These are phyloP conservation scores for Coemansia sp. DNA, from an alignment of 192 early-diverging fungal genomes.

Conservation along the genomic window DNA sequence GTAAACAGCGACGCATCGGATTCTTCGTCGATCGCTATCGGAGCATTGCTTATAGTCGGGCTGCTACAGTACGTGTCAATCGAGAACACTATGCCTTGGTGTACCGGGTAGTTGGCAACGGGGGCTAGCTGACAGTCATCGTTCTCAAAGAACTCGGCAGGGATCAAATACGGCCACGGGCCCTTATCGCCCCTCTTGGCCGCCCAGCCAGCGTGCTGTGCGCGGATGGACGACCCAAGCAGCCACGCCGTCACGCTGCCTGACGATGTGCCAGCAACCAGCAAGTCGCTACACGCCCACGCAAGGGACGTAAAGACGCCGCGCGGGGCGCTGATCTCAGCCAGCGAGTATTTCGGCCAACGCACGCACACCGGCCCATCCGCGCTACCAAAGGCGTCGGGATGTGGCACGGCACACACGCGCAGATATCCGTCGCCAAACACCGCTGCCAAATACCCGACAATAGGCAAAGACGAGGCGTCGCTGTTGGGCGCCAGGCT, in stretches of 20 bases:
- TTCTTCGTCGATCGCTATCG: too few relatives aligned
- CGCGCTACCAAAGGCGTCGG: not conserved
- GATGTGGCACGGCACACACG: constrained; percentile 25
- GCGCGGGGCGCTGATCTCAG: constrained; percentile 21
- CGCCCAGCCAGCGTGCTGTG: constrained; percentile 10
- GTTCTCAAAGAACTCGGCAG: not conserved
- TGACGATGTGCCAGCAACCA: constrained; percentile 31
- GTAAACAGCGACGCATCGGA: constrained; percentile 7
- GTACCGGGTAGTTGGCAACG: constrained; percentile 18
- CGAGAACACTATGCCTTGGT: constrained; percentile 7
- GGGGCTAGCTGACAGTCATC: constrained; percentile 6
- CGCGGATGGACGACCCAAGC: not conserved
- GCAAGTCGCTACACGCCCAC: constrained; percentile 31
- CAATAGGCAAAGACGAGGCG: not conserved
- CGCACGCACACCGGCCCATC: constrained; percentile 14
- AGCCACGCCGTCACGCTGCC: constrained; percentile 30
- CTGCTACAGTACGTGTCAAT: constrained; percentile 1
- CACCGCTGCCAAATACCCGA: constrained; percentile 30
- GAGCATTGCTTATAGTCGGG: not conserved
- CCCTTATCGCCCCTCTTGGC: not conserved
- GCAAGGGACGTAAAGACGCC: constrained; percentile 32
- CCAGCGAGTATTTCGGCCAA: constrained; percentile 32
- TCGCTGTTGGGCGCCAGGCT: constrained; percentile 1
- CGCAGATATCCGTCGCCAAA: constrained; percentile 49
- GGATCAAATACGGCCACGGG: constrained; percentile 12